phyloP scores from a whole-genome alignment of 176 grass and related monocot species.

The Raddia distichophylla region DNA sequence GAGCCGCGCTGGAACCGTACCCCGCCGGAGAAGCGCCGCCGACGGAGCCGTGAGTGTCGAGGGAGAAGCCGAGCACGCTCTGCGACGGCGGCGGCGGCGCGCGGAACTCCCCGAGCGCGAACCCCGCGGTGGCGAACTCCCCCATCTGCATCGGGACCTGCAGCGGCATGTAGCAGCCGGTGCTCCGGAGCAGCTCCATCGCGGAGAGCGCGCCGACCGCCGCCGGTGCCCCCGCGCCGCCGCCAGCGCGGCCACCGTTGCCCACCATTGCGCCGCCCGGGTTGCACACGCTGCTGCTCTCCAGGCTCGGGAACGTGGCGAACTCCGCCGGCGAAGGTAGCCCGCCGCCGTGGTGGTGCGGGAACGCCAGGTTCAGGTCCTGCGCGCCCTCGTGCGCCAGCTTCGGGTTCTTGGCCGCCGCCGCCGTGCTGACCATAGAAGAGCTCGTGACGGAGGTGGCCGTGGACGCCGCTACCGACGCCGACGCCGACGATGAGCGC shows the following conservation, averaged over 20 bases:
- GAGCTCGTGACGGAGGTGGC: constrained; percentile 34
- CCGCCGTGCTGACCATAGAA: constrained; percentile 31
- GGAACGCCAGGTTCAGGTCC: constrained; percentile 83
- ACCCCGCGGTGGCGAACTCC: constrained; percentile 69
- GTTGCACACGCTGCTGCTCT: constrained; percentile 62
- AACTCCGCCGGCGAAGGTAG: constrained; percentile 46
- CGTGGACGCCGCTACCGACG: constrained; percentile 13
- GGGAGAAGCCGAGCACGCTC: constrained; percentile 62
- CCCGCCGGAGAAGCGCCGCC: constrained; percentile 28
- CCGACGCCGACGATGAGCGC: constrained; percentile 55
- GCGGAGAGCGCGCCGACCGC: constrained; percentile 66
- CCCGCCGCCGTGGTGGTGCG: constrained; percentile 50
- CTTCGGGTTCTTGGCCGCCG: constrained; percentile 57
- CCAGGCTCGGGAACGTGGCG: constrained; percentile 69
- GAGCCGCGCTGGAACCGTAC: constrained; percentile 39
- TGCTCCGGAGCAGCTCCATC: constrained; percentile 88
- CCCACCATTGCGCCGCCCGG: constrained; percentile 13
- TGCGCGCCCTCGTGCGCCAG: constrained; percentile 65
- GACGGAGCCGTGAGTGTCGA: constrained; percentile 49
- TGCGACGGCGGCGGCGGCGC: constrained; percentile 50
- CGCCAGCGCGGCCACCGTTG: constrained; percentile 33
- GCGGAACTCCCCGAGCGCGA: constrained; percentile 60
- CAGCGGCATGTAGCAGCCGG: constrained; percentile 61
- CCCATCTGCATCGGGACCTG: constrained; percentile 59
- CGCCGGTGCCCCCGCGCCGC: constrained; percentile 7